Evolutionary conservation across 805 yeast species (phyloP).

Genomic region (Ogataea wickerhamii): DNA sequence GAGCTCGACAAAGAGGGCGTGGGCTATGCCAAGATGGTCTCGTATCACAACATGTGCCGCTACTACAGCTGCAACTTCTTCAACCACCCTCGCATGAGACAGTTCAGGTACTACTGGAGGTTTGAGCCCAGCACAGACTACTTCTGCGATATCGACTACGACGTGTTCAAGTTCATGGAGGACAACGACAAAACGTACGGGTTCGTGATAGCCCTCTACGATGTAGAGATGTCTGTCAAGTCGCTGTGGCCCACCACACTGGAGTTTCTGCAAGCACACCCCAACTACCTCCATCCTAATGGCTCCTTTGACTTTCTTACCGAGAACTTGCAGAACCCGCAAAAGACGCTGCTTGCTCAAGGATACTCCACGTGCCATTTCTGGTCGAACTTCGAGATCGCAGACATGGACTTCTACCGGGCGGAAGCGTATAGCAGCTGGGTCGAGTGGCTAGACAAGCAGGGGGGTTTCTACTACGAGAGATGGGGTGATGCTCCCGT

Average conservation of each 20-base stretch:
- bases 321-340: slow-evolving; percentile 50
- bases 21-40: slow-evolving; percentile 57
- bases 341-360: slow-evolving; percentile 35
- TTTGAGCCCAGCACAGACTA: slow-evolving; percentile 72
- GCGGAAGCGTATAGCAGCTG: slow-evolving; percentile 62
- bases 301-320: slow-evolving; percentile 54
- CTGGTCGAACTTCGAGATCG: slow-evolving; percentile 89
- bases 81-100: slow-evolving; percentile 56
- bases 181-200: slow-evolving; percentile 70
- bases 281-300: slow-evolving; percentile 52
- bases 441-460: slow-evolving; percentile 57
- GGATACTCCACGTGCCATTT: slow-evolving; percentile 70
- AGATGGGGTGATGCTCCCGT: slow-evolving; percentile 96
- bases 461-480: slow-evolving; percentile 85
- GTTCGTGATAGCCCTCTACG: slow-evolving; percentile 65
- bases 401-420: slow-evolving; percentile 76
- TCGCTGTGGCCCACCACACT: slow-evolving; percentile 70
- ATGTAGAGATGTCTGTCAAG: slow-evolving; percentile 58
- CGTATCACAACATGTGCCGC: slow-evolving; percentile 85
- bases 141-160: slow-evolving; percentile 68
- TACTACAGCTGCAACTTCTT: slow-evolving; percentile 66
- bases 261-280: slow-evolving; percentile 51
- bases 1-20: slow-evolving; percentile 34
- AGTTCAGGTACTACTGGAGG: slow-evolving; percentile 75
- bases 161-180: slow-evolving; percentile 71